Conservation (phyloP, 768 basidiomycete genomes). For the Rhizopogon roseolus region DNA sequence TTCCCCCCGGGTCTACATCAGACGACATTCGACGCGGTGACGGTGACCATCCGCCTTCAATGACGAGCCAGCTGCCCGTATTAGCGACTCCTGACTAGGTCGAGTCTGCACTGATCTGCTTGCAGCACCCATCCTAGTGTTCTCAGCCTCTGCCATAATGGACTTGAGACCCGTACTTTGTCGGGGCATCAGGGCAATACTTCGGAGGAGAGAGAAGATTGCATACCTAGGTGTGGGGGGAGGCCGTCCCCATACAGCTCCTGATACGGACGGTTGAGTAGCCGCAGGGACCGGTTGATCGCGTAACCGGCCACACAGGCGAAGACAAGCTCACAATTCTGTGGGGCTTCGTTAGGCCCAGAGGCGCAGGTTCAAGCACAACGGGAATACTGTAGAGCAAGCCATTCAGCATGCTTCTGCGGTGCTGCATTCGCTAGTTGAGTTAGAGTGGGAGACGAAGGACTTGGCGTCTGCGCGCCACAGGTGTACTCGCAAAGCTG, state of each 20-base stretch:
- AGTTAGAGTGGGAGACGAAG: conserved; percentile 56
- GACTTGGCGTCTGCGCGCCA: conserved; percentile 59
- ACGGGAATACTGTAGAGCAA: conserved; percentile 57
- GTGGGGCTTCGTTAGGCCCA: conserved; percentile 16
- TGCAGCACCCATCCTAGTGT: conserved; percentile 3
- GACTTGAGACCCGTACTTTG: conserved; percentile 75
- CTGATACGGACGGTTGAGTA: conserved; percentile 14
- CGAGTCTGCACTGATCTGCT: background rate
- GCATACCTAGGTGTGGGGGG: conserved; percentile 47
- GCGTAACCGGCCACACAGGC: conserved; percentile 10
- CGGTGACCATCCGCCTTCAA: conserved; percentile 4
- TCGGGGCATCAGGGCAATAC: conserved; percentile 6
- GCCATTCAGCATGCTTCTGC: conserved; percentile 64
- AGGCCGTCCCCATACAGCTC: conserved; percentile 44
- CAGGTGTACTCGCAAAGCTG: conserved; percentile 59
- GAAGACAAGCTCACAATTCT: conserved; percentile 18
- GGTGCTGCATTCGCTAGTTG: conserved; percentile 50
- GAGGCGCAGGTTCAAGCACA: conserved; percentile 40
- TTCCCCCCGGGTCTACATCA: conserved; percentile 5
- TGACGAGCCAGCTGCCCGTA: background rate
- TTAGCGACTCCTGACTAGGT: background rate
- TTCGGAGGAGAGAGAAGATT: conserved; percentile 7
- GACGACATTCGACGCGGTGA: conserved; percentile 7
- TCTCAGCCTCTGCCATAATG: conserved; percentile 78
- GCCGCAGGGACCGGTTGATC: conserved; percentile 11